These are phyloP conservation scores for Moesziomyces sp. DNA, from an alignment of 1,284 basidiomycete genomes.

Conservation along the genomic window DNA sequence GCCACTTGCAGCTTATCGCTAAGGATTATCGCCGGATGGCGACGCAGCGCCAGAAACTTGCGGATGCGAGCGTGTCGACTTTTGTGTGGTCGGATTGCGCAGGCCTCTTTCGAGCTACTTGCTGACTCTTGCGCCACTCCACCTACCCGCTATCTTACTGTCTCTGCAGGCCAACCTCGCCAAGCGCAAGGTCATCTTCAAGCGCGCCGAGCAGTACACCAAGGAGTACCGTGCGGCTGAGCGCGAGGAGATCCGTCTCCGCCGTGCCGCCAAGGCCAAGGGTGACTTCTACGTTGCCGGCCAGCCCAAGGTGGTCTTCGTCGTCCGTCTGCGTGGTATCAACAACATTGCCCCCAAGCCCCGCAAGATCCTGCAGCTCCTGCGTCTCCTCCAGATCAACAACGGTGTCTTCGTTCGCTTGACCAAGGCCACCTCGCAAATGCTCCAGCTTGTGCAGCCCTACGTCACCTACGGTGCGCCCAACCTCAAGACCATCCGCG, in stretches of 20 bases:
- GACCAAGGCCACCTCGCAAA: slow-evolving; percentile 94
- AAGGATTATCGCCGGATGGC: not conserved
- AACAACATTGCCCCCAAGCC: slow-evolving; percentile 99
- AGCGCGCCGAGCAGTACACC: slow-evolving; percentile 97
- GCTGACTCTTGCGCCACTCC: slow-evolving; percentile 21
- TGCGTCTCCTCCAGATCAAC: slow-evolving; percentile 99
- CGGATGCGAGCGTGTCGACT: slow-evolving; percentile 5
- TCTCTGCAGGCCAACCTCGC: slow-evolving; percentile 79
- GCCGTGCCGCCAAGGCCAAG: slow-evolving; percentile 88
- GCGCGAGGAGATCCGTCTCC: slow-evolving; percentile 95
- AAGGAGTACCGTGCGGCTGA: slow-evolving; percentile 94
- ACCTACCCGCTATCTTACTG: not conserved
- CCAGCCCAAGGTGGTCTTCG: slow-evolving; percentile 97
- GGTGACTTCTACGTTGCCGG: slow-evolving; percentile 98
- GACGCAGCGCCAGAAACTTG: not conserved
- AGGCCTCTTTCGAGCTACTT: not conserved
- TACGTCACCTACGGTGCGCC: slow-evolving; percentile 91
- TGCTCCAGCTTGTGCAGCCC: slow-evolving; percentile 96
- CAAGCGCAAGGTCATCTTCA: slow-evolving; percentile 98
- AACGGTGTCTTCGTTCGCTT: slow-evolving; percentile 99
- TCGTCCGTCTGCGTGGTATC: slow-evolving; percentile 91
- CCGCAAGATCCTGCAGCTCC: slow-evolving; percentile 97
- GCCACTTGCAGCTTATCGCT: not conserved
- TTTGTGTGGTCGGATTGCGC: not conserved
- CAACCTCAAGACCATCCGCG: slow-evolving; percentile 95